Conservation (phyloP, 352 stramenopile species). For the Pythium utonaiense region DNA sequence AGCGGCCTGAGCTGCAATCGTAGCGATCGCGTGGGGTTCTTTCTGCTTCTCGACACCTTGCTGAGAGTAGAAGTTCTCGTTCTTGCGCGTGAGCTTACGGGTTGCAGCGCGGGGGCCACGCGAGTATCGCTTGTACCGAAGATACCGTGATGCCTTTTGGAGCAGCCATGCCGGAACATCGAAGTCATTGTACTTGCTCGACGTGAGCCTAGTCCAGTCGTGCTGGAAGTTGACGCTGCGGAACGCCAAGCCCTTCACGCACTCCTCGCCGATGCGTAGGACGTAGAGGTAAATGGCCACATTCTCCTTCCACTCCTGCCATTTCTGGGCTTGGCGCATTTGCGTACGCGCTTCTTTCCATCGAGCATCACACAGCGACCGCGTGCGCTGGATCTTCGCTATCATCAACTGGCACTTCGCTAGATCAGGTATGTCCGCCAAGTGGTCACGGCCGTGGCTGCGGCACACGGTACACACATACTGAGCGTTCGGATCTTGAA, state of each 20-base stretch:
- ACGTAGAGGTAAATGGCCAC: conserved; percentile 81
- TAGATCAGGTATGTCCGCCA: conserved; percentile 40
- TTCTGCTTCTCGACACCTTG: conserved; percentile 57
- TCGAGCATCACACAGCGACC: conserved; percentile 47
- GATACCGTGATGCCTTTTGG: conserved; percentile 75
- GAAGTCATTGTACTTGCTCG: conserved; percentile 29
- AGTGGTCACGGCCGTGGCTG: conserved; percentile 48
- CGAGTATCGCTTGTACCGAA: conserved; percentile 83
- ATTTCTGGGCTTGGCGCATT: conserved; percentile 49
- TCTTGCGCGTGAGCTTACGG: conserved; percentile 59
- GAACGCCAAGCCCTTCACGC: conserved; percentile 70
- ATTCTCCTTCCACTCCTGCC: conserved; percentile 72
- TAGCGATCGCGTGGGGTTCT: conserved; percentile 59
- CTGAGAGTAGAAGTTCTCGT: conserved; percentile 75
- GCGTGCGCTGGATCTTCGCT: conserved; percentile 66
- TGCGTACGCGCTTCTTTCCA: conserved; percentile 71
- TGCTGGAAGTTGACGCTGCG: conserved; percentile 79
- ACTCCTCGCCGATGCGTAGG: conserved; percentile 78
- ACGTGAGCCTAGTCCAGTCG: conserved; percentile 56
- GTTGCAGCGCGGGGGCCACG: conserved; percentile 57
- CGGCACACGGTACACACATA: conserved; percentile 78
- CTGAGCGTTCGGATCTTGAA: conserved; percentile 56
- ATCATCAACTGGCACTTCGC: conserved; percentile 67
- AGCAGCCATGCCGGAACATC: conserved; percentile 62
- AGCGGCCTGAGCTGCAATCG: conserved; percentile 72